A percentile compares a stretch with the other conserved stretches of the same genome.
phyloP scores from a whole-genome alignment of 106 monocot genomes.

The Agapanthus africanus region DNA sequence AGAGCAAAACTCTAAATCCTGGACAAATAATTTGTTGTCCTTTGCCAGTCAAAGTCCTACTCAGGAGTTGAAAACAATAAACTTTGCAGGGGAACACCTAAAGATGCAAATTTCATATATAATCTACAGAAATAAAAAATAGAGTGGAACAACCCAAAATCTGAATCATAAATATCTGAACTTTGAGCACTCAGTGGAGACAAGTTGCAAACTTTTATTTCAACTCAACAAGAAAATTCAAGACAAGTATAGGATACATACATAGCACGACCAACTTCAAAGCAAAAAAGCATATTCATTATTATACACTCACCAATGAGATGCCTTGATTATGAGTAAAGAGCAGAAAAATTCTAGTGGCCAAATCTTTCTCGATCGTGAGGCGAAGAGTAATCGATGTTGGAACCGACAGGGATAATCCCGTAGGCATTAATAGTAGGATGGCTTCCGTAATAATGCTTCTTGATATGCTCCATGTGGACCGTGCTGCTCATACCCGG shows the following conservation, averaged over 20 bases:
- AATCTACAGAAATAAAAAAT: neutral
- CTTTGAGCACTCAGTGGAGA: neutral
- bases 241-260: neutral
- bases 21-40: no score
- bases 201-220: neutral
- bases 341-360: constrained; percentile 13
- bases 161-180: neutral
- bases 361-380: constrained; percentile 78
- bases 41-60: neutral
- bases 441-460: constrained; percentile 91
- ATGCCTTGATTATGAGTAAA: no score
- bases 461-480: constrained; percentile 81
- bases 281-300: no score
- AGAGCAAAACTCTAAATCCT: no score
- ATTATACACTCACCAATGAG: no score
- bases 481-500: constrained; percentile 73
- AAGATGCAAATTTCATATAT: neutral
- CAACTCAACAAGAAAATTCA: neutral
- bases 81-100: neutral
- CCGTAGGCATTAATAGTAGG: constrained; percentile 78
- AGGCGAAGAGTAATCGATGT: constrained; percentile 56
- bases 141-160: neutral
- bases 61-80: neutral
- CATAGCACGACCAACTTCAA: neutral
- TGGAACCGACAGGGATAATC: constrained; percentile 62